These are phyloP conservation scores for Plasmodium berghei DNA, from an alignment of 169 alveolate species.

Conservation along the genomic window DNA sequence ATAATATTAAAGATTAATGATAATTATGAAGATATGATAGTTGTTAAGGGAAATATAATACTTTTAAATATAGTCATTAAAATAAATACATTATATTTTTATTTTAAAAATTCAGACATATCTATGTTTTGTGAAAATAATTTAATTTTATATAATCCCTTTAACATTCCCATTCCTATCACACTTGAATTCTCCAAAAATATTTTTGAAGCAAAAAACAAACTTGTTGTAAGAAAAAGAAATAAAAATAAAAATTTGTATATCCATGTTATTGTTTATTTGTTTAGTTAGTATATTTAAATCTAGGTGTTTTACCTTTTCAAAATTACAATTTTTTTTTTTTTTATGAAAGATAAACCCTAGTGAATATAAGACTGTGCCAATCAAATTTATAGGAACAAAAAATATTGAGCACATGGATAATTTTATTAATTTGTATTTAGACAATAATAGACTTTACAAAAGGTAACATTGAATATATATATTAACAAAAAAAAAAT, in stretches of 20 bases:
- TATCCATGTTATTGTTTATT: neutral
- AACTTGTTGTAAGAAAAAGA: conserved; percentile 10
- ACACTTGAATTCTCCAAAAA: conserved; percentile 4
- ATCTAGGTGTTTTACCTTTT: no score
- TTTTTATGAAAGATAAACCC: conserved; percentile 30
- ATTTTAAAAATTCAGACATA: conserved; percentile 14
- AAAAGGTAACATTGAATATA: conserved; percentile 14
- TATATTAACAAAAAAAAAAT: neutral
- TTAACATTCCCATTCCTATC: conserved; percentile 13
- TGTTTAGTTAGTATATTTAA: neutral
- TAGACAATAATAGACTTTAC: conserved; percentile 41
- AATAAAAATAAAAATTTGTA: neutral
- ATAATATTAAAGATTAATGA: conserved; percentile 11
- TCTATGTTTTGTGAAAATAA: conserved; percentile 29
- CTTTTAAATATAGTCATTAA: conserved; percentile 21
- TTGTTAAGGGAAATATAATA: conserved; percentile 18
- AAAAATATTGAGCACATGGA: conserved; percentile 5
- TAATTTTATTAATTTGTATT: conserved; percentile 27
- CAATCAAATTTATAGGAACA: conserved; percentile 37
- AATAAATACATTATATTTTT: conserved; percentile 7
- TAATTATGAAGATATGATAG: conserved; percentile 3
- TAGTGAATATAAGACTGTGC: conserved; percentile 19
- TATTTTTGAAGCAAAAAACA: neutral
- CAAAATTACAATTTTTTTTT: no score
- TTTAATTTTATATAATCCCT: conserved; percentile 40